Evolutionary conservation across 2,329 filamentous ascomycete species (phyloP), one percentile per base, ranked within the genome.

Genomic region (Curvularia verruculosa): DNA sequence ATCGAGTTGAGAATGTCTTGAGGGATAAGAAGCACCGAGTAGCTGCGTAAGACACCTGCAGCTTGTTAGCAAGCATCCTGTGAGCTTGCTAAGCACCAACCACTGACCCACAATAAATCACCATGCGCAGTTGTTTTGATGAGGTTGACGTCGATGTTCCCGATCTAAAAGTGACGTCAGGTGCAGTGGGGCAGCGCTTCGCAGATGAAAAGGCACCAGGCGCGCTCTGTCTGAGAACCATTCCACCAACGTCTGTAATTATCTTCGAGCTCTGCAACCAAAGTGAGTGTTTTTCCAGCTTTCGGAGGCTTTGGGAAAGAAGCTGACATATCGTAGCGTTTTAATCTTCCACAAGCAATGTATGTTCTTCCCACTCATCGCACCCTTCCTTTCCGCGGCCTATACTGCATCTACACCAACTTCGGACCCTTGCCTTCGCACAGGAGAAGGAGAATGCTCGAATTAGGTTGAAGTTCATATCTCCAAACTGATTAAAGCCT

Each of bases 141-240:
- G 56, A 46, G 36, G 55, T 66, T 71, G 68, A 71, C 68, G 69
- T 70, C 60, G 66, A 49, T 60, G 57, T 54, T 57, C 60, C 66
- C 62, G 58, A 71, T 68, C 46, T 56, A 31, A 47, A 48, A 58
- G 65, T 70, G 68, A 70, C 66, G 68, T 70, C 62, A 58, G 59
- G 65, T 6, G 9, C 48, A 39, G 54, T 66, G 68, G 65, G 67
- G 64, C 68, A 60, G n/a, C n/a, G n/a, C 47, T 43, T 54, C 43
- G 40, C 54, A 37, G 34, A 56, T 58, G 51, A 58, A 54, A 58
- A 58, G 51, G 53, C 45, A 43, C 40, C 40, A 54, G 45, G 40
- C 40, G 51, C 34, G 51, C 52, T 57, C 47, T 46, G 34, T 40
- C 28, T 23, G 51, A 29, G 46, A 47, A 39, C 29, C 29, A 52